These are phyloP conservation scores for Panicum virgatum DNA, from an alignment of 202 grass and related monocot genomes.

Conservation along the genomic window DNA sequence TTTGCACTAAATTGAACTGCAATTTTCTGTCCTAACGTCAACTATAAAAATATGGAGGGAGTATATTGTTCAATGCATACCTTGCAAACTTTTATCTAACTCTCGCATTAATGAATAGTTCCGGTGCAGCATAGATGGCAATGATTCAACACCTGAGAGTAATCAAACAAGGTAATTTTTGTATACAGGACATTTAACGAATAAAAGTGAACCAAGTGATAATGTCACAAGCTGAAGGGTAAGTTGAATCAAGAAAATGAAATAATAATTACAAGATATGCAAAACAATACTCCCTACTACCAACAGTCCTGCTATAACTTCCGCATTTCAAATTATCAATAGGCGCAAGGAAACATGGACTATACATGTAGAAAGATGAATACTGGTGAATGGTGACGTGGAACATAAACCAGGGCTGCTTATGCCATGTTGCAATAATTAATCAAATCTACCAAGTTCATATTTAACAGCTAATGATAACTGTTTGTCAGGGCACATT, in stretches of 20 bases:
- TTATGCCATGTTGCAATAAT: not conserved
- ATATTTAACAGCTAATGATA: not conserved
- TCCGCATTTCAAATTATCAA: not conserved
- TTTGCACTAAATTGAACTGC: no score
- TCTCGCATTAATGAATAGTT: slow-evolving; percentile 91
- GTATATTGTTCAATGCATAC: slow-evolving; percentile 36
- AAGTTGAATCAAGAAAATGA: no score
- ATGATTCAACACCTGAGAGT: slow-evolving; percentile 61
- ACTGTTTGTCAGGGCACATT: not conserved
- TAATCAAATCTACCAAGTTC: slow-evolving; percentile 8
- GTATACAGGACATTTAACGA: no score
- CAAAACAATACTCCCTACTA: no score
- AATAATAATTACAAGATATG: no score
- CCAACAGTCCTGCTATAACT: not conserved
- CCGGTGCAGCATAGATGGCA: slow-evolving; percentile 79
- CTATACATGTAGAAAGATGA: not conserved
- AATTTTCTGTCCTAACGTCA: no score
- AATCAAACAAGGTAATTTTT: slow-evolving; percentile 31
- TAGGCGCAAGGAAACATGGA: slow-evolving; percentile 8
- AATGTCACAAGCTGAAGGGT: no score
- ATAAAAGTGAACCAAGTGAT: no score
- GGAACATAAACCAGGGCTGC: not conserved
- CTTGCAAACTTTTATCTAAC: slow-evolving; percentile 92
- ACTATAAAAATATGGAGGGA: no score
- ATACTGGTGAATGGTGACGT: not conserved